Evolutionary conservation across 2,329 filamentous ascomycete genomes (phyloP), one percentile per base, ranked within the genome.

Genomic region (Leptographium wingfieldii): DNA sequence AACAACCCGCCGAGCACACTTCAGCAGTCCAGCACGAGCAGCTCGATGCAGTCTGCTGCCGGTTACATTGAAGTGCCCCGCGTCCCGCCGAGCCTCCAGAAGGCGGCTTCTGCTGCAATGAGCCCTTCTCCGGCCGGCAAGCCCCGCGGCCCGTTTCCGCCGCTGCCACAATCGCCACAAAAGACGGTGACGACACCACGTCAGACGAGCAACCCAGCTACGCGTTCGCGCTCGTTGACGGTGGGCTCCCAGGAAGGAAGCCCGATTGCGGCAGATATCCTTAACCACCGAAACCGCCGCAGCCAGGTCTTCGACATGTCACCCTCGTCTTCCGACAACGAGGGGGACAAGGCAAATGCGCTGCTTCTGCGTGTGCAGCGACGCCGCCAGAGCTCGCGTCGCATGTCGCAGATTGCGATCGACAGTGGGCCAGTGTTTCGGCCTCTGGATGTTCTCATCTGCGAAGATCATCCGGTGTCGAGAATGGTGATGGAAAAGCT

Each of bases 401-500:
- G 94, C 56, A 81, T 97, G 69, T 99, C 94, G 0, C 91, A 95
- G 68, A 92, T 97, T 68, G 92, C 86, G 57, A 78, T 95, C 46
- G 82, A 87, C 55, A 63, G 62, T 49, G 91, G 92, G 58, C 94
- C 94, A 3, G 82, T 86, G 43, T 99, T 96, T 73, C 83, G 94
- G 35, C 91, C 94, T 2, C 74, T 99, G 57, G 94, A 99, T 72
- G 88, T 99, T 6, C 78, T 99, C 57, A 95, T 99, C 57, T 97
- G 94, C 70, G 94, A 99, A 73, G 94, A 99, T 68, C 94, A 99
- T 70, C 94, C 94, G 0, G 92, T 99, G 4, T 96, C 94, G 6
- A 84, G 92, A 27, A 85, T 99, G 77, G 92, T 99, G n/a, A 97
- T 99, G 92, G 94, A 99, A 70, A 94, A 95, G 67, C 76, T 99